Percentiles rank a stretch among this genome's conserved stretches.
Evolutionary conservation across 75 land plant species (phyloP).

Genomic region (Cryptomeria japonica): DNA sequence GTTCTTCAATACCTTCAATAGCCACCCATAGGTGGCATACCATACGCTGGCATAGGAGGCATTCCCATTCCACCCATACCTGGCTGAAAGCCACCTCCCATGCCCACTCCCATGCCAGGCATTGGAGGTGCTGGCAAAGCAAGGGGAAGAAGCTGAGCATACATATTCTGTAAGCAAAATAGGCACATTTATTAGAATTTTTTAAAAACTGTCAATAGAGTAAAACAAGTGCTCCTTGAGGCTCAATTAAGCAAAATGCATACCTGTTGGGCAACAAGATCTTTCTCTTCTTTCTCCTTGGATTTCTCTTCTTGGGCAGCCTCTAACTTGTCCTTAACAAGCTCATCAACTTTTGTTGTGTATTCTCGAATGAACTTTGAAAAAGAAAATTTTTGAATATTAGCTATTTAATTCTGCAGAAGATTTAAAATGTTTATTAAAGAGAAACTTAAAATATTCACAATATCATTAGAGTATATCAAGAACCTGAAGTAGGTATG

Average conservation of each 20-base stretch:
- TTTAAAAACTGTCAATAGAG: neutral
- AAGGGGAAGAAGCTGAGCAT: slow-evolving; percentile 97
- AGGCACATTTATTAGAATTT: neutral
- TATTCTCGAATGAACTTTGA: slow-evolving; percentile 91
- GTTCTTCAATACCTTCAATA: neutral
- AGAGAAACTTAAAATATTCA: neutral
- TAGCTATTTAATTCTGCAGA: neutral
- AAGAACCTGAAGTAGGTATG: slow-evolving; percentile 87
- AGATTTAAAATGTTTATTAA: neutral
- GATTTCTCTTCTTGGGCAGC: slow-evolving; percentile 67
- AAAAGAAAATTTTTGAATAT: neutral
- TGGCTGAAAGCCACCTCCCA: slow-evolving; percentile 23
- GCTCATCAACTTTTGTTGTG: slow-evolving; percentile 91
- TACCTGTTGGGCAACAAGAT: slow-evolving; percentile 89
- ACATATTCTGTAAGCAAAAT: slow-evolving; percentile 88
- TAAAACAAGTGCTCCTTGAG: neutral
- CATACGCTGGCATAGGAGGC: slow-evolving; percentile 89
- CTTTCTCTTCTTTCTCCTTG: slow-evolving; percentile 95
- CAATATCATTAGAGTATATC: neutral
- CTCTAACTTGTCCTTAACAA: slow-evolving; percentile 86
- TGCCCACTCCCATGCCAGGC: slow-evolving; percentile 57
- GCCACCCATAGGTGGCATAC: slow-evolving; percentile 69
- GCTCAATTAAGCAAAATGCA: neutral
- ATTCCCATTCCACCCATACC: slow-evolving; percentile 62
- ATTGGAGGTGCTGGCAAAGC: slow-evolving; percentile 96